phyloP scores from a whole-genome alignment of 495 filamentous ascomycete genomes.

The Hypoxylon crocopeplum region DNA sequence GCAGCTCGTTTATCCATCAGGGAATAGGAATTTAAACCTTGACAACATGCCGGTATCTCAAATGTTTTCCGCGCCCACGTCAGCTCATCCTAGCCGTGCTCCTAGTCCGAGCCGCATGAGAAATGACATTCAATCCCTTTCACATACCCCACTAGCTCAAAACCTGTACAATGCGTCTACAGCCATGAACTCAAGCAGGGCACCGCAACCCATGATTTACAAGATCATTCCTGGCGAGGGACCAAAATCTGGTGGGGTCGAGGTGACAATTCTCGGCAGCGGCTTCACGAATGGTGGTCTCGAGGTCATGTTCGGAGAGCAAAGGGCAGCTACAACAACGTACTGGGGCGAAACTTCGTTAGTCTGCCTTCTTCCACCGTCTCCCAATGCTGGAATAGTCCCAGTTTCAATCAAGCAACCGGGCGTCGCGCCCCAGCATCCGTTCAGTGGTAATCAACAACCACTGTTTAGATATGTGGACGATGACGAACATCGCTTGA shows the following conservation, averaged over 20 bases:
- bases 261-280: constrained; percentile 82
- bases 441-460: constrained; percentile 52
- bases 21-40: constrained; percentile 58
- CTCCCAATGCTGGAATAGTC: constrained; percentile 71
- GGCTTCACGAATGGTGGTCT: constrained; percentile 76
- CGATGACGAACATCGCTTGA: constrained; percentile 76
- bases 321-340: constrained; percentile 76
- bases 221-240: constrained; percentile 85
- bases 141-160: constrained; percentile 52
- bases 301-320: constrained; percentile 86
- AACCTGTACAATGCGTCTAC: constrained; percentile 47
- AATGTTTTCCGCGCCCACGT: constrained; percentile 70
- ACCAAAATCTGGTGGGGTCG: constrained; percentile 79
- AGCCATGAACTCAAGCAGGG: constrained; percentile 38
- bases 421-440: constrained; percentile 44
- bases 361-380: constrained; percentile 84
- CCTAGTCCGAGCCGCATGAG: constrained; percentile 56
- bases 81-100: constrained; percentile 63
- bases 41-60: constrained; percentile 63
- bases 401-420: constrained; percentile 72
- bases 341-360: constrained; percentile 83
- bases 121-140: constrained; percentile 50
- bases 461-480: constrained; percentile 73
- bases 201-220: constrained; percentile 65
- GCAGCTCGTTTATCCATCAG: constrained; percentile 58